These are phyloP conservation scores for Boletus semigastroideus DNA, from an alignment of 1,284 basidiomycete genomes.

Conservation along the genomic window DNA sequence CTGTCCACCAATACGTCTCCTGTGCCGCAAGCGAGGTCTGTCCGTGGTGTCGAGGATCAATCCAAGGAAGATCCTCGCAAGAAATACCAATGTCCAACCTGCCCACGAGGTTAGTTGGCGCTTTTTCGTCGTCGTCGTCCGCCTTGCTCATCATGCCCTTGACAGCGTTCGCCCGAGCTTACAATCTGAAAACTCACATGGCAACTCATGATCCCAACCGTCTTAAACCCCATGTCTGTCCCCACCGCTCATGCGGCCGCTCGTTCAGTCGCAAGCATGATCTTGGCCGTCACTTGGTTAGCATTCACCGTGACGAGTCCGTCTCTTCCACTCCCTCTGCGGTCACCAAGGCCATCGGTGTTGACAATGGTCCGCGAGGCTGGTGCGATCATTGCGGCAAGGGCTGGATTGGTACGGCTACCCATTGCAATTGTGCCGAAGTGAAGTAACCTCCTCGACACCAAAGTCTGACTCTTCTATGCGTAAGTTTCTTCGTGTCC, in stretches of 20 bases:
- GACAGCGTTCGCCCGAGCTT: constrained; percentile 83
- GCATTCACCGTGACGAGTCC: constrained; percentile 76
- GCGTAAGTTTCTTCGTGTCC: constrained; percentile 20
- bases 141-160: constrained; percentile 2
- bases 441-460: constrained; percentile 49
- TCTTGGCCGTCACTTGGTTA: constrained; percentile 79
- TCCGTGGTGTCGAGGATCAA: constrained; percentile 40
- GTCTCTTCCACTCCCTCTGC: constrained; percentile 42
- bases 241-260: constrained; percentile 76
- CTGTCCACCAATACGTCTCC: constrained; percentile 44
- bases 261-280: constrained; percentile 91
- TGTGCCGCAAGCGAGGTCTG: constrained; percentile 41
- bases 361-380: constrained; percentile 55
- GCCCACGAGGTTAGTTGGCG: constrained; percentile 58
- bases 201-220: constrained; percentile 87
- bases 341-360: constrained; percentile 52
- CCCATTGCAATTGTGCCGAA: constrained; percentile 63
- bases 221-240: constrained; percentile 81
- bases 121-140: not conserved
- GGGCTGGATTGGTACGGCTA: constrained; percentile 57
- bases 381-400: constrained; percentile 80
- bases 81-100: constrained; percentile 72
- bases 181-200: constrained; percentile 89
- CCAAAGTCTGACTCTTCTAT: constrained; percentile 15
- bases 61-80: constrained; percentile 63